A percentile compares a stretch with the other conserved stretches of the same genome.
phyloP scores from a whole-genome alignment of 1,139 yeast genomes.

The Geotrichum aggregatum region DNA sequence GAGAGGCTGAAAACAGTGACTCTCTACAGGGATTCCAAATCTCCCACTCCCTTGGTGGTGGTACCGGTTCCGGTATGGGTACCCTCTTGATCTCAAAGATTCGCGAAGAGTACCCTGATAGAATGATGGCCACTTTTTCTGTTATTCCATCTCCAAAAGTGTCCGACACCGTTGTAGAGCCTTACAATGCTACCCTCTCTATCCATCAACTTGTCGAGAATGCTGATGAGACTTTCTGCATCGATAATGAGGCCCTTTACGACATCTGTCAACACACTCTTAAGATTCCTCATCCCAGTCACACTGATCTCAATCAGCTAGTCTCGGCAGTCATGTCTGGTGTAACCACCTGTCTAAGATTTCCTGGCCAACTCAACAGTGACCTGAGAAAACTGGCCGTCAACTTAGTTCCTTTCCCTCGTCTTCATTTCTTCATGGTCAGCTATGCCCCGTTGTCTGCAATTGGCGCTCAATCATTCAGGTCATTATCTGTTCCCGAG shows the following conservation, averaged over 20 bases:
- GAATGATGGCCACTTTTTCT: conserved; percentile 94
- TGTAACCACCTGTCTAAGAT: conserved; percentile 80
- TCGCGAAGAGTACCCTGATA: conserved; percentile 85
- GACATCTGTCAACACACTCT: conserved; percentile 83
- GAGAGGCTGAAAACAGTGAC: conserved; percentile 92
- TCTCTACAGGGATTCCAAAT: conserved; percentile 92
- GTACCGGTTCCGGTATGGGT: conserved; percentile 97
- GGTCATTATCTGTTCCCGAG: conserved; percentile 83
- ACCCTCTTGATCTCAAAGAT: conserved; percentile 73
- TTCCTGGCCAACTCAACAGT: conserved; percentile 90
- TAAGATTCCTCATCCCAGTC: conserved; percentile 72
- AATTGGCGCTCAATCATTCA: conserved; percentile 65
- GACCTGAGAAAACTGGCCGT: conserved; percentile 90
- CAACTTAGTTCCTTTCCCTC: conserved; percentile 89
- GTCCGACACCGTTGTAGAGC: conserved; percentile 90
- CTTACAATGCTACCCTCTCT: conserved; percentile 89
- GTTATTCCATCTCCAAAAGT: conserved; percentile 90
- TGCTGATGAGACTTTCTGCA: conserved; percentile 90
- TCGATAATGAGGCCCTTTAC: conserved; percentile 88
- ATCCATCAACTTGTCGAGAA: conserved; percentile 86
- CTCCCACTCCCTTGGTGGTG: conserved; percentile 92
- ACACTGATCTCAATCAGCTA: conserved; percentile 70
- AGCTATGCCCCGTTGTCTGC: conserved; percentile 91
- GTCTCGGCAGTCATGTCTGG: conserved; percentile 93
- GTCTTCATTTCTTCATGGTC: conserved; percentile 91